phyloP scores from a whole-genome alignment of 139 green algal genomes.

The Chlamydomonas eustigma region DNA sequence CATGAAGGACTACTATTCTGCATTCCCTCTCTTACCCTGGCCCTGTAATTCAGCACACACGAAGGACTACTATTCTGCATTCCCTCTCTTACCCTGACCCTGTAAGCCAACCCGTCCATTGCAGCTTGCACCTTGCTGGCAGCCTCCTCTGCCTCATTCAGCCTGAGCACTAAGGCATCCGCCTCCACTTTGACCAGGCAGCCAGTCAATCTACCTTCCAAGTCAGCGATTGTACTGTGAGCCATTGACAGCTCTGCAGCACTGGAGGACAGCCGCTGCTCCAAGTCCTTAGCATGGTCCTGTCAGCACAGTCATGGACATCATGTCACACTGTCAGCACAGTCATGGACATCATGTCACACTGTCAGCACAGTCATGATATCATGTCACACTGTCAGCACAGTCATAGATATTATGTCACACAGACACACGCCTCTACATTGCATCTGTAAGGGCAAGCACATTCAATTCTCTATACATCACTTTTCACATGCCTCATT shows the following conservation, averaged over 20 bases:
- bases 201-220: slow-evolving; percentile 39
- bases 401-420: neutral
- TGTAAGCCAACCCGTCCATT: slow-evolving; percentile 19
- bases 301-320: slow-evolving; percentile 6
- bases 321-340: neutral
- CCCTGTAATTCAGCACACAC: no score
- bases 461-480: no score
- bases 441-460: no score
- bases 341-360: neutral
- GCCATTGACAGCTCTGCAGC: slow-evolving; percentile 41
- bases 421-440: no score
- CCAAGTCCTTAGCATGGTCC: slow-evolving; percentile 34
- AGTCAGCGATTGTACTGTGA: slow-evolving; percentile 10
- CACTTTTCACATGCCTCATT: no score
- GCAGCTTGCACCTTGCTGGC: slow-evolving; percentile 19
- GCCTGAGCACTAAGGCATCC: slow-evolving; percentile 35
- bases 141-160: slow-evolving; percentile 34
- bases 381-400: neutral
- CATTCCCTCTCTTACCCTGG: no score
- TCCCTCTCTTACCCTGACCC: slow-evolving; percentile 23
- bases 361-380: neutral
- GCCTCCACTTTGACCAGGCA: slow-evolving; percentile 36
- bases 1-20: no score
- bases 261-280: slow-evolving; percentile 35
- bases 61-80: neutral